Evolutionary conservation across 805 yeast genomes (phyloP).

Genomic region (Teunomyces pallodes): DNA sequence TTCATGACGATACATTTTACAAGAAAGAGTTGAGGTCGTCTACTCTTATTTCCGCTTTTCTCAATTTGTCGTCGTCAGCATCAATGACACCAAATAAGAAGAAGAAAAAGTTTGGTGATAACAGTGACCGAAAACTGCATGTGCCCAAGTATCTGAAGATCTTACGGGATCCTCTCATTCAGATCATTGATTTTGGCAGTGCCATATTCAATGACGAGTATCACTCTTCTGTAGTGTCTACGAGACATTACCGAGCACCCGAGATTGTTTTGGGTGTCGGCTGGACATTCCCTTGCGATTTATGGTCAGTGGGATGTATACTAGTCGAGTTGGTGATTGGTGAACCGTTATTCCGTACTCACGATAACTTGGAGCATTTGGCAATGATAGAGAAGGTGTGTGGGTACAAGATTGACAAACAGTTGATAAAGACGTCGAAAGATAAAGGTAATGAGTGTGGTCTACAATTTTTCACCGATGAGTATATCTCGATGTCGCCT

Average conservation of each 20-base stretch:
- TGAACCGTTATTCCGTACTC: slow-evolving; percentile 91
- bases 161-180: slow-evolving; percentile 75
- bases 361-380: slow-evolving; percentile 89
- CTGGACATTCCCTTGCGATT: slow-evolving; percentile 95
- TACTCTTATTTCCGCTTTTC: slow-evolving; percentile 33
- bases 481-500: slow-evolving; percentile 7
- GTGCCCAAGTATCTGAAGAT: slow-evolving; percentile 42
- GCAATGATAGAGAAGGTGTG: slow-evolving; percentile 89
- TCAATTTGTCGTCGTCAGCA: slow-evolving; percentile 17
- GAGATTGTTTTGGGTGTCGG: slow-evolving; percentile 93
- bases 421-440: slow-evolving; percentile 35
- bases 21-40: slow-evolving; percentile 35
- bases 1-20: slow-evolving; percentile 51
- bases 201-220: slow-evolving; percentile 93
- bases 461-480: slow-evolving; percentile 33
- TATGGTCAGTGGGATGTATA: slow-evolving; percentile 96
- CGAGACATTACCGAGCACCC: slow-evolving; percentile 96
- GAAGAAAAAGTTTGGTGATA: slow-evolving; percentile 5
- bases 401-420: slow-evolving; percentile 50
- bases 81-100: background rate
- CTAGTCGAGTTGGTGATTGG: slow-evolving; percentile 90
- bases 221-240: slow-evolving; percentile 88
- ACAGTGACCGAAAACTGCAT: background rate
- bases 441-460: slow-evolving; percentile 41
- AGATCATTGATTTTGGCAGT: slow-evolving; percentile 94